phyloP scores from a whole-genome alignment of 305 asterid genomes.

The Fraxinus sp. region DNA sequence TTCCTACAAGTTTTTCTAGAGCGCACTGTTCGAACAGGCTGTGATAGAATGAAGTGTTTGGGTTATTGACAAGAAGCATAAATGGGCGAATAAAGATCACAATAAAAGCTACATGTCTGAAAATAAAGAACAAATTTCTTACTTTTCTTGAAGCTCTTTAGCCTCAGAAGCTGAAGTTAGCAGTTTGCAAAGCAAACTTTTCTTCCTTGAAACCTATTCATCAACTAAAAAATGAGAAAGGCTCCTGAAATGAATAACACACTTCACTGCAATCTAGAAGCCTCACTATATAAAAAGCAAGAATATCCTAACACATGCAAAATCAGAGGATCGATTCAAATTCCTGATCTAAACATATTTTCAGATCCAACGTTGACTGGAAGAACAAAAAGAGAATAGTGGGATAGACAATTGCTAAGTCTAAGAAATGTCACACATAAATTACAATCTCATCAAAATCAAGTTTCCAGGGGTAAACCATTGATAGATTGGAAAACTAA shows the following conservation, averaged over 20 bases:
- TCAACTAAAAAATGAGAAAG: constrained; percentile 27
- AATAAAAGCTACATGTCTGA: constrained; percentile 22
- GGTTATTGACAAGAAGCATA: constrained; percentile 25
- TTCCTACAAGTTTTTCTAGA: constrained; percentile 72
- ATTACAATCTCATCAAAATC: constrained; percentile 13
- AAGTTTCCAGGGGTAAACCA: constrained; percentile 1
- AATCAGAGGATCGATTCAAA: constrained; percentile 16
- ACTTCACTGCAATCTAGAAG: constrained; percentile 26
- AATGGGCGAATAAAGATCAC: constrained; percentile 20
- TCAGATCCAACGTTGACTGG: constrained; percentile 9
- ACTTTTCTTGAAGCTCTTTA: constrained; percentile 73
- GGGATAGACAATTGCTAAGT: constrained; percentile 5
- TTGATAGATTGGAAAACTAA: not conserved
- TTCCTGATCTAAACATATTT: constrained; percentile 16
- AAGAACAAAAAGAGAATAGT: constrained; percentile 12
- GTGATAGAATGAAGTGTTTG: constrained; percentile 29
- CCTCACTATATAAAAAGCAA: constrained; percentile 13
- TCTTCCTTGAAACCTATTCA: constrained; percentile 69
- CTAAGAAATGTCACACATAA: constrained; percentile 10
- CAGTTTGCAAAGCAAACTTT: constrained; percentile 55
- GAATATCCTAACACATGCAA: constrained; percentile 18
- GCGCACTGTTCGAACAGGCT: constrained; percentile 80
- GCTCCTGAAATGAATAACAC: constrained; percentile 18
- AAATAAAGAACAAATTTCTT: constrained; percentile 28
- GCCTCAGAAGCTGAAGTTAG: constrained; percentile 56